Evolutionary conservation across 306 rosid species (phyloP).

Genomic region (Trifolium dubium): DNA sequence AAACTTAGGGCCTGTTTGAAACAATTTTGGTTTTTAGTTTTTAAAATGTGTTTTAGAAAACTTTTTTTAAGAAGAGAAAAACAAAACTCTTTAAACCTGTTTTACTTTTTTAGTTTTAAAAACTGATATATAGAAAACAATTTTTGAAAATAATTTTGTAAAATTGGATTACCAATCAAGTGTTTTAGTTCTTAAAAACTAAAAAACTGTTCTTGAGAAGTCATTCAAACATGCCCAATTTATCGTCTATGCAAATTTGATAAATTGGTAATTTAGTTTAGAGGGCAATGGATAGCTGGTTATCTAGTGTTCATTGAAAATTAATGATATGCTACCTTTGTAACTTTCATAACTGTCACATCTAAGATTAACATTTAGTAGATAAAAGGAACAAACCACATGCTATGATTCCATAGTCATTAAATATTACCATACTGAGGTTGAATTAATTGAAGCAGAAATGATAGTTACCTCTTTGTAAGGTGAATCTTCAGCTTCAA

Average conservation of each 20-base stretch:
- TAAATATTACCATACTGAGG: constrained; percentile 7
- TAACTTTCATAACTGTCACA: not conserved
- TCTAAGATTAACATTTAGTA: not conserved
- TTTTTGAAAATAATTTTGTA: too few species aligned
- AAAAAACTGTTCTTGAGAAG: too few species aligned
- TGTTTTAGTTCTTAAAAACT: too few species aligned
- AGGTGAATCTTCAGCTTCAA: constrained; percentile 83
- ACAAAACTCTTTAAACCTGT: too few species aligned
- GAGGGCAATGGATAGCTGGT: not conserved
- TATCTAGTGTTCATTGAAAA: constrained; percentile 15
- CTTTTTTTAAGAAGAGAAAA: too few species aligned
- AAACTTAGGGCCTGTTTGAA: too few species aligned
- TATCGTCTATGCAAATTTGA: constrained; percentile 17
- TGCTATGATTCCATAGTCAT: not conserved
- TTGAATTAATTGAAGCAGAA: constrained; percentile 38
- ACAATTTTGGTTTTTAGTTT: too few species aligned
- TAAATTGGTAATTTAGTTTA: constrained; percentile 3
- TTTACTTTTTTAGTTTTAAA: too few species aligned
- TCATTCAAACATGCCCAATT: too few species aligned
- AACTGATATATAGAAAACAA: too few species aligned
- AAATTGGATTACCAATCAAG: too few species aligned
- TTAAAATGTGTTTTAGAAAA: too few species aligned
- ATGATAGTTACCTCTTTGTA: constrained; percentile 66
- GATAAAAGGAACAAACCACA: constrained; percentile 11
- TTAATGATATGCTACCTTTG: constrained; percentile 10